A percentile compares a stretch with the other conserved stretches of the same genome.
phyloP scores from a whole-genome alignment of 1,284 basidiomycete species.

The Volvariella surrecta region DNA sequence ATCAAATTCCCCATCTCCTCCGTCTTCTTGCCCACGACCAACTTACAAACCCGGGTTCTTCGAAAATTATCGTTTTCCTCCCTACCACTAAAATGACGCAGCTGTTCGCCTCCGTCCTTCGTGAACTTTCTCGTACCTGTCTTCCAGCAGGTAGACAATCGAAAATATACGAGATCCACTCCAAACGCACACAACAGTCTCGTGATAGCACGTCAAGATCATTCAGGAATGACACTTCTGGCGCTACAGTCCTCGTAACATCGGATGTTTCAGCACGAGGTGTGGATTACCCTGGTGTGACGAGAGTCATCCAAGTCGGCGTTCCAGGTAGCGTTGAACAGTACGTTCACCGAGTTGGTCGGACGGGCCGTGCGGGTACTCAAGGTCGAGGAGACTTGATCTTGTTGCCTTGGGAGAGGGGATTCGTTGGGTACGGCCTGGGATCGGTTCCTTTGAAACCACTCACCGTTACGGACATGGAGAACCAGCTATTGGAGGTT shows the following conservation, averaged over 20 bases:
- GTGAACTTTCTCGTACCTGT: slow-evolving; percentile 30
- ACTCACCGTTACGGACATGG: slow-evolving; percentile 42
- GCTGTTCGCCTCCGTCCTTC: slow-evolving; percentile 61
- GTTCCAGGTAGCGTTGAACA: slow-evolving; percentile 65
- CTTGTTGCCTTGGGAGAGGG: slow-evolving; percentile 76
- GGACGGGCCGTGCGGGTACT: slow-evolving; percentile 77
- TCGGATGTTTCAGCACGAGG: slow-evolving; percentile 91
- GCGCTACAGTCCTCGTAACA: slow-evolving; percentile 69
- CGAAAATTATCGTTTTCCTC: slow-evolving; percentile 85
- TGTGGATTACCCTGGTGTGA: slow-evolving; percentile 87
- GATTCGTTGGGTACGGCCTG: slow-evolving; percentile 63
- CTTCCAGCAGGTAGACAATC: slow-evolving; percentile 46
- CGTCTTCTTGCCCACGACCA: slow-evolving; percentile 89
- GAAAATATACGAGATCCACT: slow-evolving; percentile 80
- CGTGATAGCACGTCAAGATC: slow-evolving; percentile 58
- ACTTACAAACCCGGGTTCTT: slow-evolving; percentile 58
- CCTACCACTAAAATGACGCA: slow-evolving; percentile 87
- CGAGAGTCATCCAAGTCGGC: slow-evolving; percentile 91
- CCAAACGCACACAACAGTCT: slow-evolving; percentile 60
- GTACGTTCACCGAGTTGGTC: slow-evolving; percentile 90
- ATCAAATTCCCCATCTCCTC: slow-evolving; percentile 77
- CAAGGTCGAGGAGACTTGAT: slow-evolving; percentile 84
- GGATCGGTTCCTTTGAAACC: slow-evolving; percentile 66
- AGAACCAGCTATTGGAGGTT: slow-evolving; percentile 40
- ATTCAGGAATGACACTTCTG: slow-evolving; percentile 59